Percentiles rank a stretch among this genome's conserved stretches.
These are phyloP conservation scores for Anaeromyces robustus DNA, from an alignment of 192 early-diverging fungal species.

Conservation along the genomic window DNA sequence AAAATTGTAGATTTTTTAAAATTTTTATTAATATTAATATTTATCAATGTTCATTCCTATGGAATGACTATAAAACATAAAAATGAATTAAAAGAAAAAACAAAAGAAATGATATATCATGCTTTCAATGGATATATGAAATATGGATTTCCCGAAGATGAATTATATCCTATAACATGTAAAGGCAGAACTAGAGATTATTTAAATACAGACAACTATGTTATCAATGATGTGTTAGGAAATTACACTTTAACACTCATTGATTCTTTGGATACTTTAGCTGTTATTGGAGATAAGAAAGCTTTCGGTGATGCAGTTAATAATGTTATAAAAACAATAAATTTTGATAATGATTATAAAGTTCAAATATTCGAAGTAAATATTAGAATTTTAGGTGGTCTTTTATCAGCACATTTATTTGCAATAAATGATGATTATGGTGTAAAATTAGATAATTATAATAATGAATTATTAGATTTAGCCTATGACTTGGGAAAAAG, in stretches of 20 bases:
- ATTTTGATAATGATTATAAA: slow-evolving; percentile 65
- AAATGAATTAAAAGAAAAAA: slow-evolving; percentile 11
- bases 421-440: slow-evolving; percentile 49
- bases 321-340: slow-evolving; percentile 26
- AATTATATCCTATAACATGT: slow-evolving; percentile 77
- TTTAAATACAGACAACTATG: slow-evolving; percentile 38
- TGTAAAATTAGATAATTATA: slow-evolving; percentile 46
- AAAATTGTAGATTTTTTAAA: not conserved
- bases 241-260: slow-evolving; percentile 87
- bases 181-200: slow-evolving; percentile 54
- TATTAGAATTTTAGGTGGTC: slow-evolving; percentile 75
- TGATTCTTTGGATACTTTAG: slow-evolving; percentile 77
- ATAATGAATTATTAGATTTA: slow-evolving; percentile 58
- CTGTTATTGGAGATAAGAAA: slow-evolving; percentile 46
- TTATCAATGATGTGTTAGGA: slow-evolving; percentile 83
- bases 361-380: slow-evolving; percentile 95
- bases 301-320: slow-evolving; percentile 50
- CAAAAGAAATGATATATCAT: slow-evolving; percentile 57
- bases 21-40: not conserved
- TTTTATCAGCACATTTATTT: slow-evolving; percentile 77
- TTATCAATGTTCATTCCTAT: not conserved
- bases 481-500: slow-evolving; percentile 69
- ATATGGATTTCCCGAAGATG: slow-evolving; percentile 78
- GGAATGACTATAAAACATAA: not conserved
- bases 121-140: slow-evolving; percentile 65